Conservation (phyloP, 2,329 filamentous ascomycete genomes). For the Exserohilum rostratum region DNA sequence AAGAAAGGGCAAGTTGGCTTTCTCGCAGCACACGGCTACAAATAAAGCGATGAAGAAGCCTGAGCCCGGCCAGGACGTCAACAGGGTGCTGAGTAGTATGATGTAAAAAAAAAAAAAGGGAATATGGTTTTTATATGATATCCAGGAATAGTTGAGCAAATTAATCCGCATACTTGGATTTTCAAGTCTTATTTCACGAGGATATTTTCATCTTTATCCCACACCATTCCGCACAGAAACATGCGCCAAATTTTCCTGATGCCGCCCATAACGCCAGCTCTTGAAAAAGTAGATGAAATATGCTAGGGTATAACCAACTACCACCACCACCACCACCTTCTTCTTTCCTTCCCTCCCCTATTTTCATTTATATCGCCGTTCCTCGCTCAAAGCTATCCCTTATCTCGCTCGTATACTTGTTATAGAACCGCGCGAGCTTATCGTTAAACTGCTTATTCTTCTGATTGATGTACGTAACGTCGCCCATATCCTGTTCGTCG, state of each 20-base stretch:
- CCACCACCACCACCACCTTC: constrained; percentile 3
- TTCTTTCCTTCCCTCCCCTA: background rate
- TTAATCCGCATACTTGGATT: too few relatives aligned
- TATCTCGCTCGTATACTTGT: constrained; percentile 98
- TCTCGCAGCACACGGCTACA: constrained; percentile 69
- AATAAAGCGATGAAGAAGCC: constrained; percentile 42
- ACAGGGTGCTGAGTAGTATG: constrained; percentile 46
- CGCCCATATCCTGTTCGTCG: constrained; percentile 75
- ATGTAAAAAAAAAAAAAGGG: constrained; percentile 32
- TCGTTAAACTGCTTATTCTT: constrained; percentile 99
- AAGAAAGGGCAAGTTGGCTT: constrained; percentile 55
- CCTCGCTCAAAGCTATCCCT: constrained; percentile 96
- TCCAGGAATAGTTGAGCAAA: constrained; percentile 6
- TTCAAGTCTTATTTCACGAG: too few relatives aligned
- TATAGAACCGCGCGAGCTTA: constrained; percentile 94
- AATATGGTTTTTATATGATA: too few relatives aligned
- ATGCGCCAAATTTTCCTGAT: too few relatives aligned
- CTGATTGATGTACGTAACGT: constrained; percentile 99
- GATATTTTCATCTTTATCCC: too few relatives aligned
- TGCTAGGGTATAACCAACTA: constrained; percentile 38
- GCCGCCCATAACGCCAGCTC: constrained; percentile 8
- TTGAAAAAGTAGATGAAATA: constrained; percentile 1
- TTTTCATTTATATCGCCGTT: constrained; percentile 75
- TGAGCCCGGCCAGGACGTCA: constrained; percentile 39
- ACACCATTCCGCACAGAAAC: too few relatives aligned